Evolutionary conservation across 1,284 basidiomycete genomes (phyloP).

Genomic region (Fomes fomentarius): DNA sequence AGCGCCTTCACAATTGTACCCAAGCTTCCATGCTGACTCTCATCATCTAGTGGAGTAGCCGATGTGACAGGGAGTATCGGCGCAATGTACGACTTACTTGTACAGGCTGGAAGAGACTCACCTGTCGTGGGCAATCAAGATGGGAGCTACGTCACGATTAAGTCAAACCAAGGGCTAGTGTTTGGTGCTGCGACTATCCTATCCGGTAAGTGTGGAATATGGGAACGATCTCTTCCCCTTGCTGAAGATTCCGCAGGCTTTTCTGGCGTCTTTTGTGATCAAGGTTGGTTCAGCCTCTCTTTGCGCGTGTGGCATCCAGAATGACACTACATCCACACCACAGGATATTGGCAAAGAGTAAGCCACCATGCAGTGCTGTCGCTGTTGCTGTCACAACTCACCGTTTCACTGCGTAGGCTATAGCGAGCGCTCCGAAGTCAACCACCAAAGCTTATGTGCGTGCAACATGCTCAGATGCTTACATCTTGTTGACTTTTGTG

Average conservation of each 20-base stretch:
- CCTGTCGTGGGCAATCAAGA: slow-evolving; percentile 69
- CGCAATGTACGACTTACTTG: slow-evolving; percentile 62
- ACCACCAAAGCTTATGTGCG: slow-evolving; percentile 53
- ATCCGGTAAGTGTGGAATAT: slow-evolving; percentile 25
- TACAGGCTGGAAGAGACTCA: slow-evolving; percentile 44
- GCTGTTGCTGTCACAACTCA: not conserved
- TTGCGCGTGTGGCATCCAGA: too few species aligned
- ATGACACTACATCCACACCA: not conserved
- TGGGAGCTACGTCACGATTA: slow-evolving; percentile 75
- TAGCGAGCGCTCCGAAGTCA: slow-evolving; percentile 50
- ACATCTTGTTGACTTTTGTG: not conserved
- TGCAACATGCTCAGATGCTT: not conserved
- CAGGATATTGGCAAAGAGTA: slow-evolving; percentile 56
- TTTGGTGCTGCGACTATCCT: slow-evolving; percentile 54
- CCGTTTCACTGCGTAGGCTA: slow-evolving; percentile 43
- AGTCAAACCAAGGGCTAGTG: slow-evolving; percentile 54
- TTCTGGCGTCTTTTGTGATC: slow-evolving; percentile 52
- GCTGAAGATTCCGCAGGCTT: slow-evolving; percentile 35
- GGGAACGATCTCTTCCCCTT: not conserved
- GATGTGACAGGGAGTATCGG: slow-evolving; percentile 60
- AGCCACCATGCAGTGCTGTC: slow-evolving; percentile 4
- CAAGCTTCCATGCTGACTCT: too few species aligned
- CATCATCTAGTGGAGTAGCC: slow-evolving; percentile 61
- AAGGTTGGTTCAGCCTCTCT: slow-evolving; percentile 35
- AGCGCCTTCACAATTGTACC: slow-evolving; percentile 15